Evolutionary conservation across 805 yeast species (phyloP).

Genomic region (Debaryomyces hansenii): DNA sequence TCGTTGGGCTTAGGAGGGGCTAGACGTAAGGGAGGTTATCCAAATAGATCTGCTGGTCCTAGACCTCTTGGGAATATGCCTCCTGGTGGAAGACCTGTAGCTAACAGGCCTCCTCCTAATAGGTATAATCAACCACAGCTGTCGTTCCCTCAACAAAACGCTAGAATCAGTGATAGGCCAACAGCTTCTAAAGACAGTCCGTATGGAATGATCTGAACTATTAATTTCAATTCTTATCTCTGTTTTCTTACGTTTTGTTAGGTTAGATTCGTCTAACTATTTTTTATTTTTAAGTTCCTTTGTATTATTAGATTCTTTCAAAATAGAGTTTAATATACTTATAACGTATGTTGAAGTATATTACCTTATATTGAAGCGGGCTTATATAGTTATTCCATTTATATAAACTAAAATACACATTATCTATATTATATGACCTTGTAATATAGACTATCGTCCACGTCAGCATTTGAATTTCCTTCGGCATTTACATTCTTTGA

Average conservation of each 20-base stretch:
- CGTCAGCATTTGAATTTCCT: no score
- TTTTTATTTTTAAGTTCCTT: background rate
- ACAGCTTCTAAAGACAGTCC: slow-evolving; percentile 1
- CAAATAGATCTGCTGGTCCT: slow-evolving; percentile 12
- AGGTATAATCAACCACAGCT: background rate
- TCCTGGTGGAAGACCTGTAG: background rate
- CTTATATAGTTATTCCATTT: no score
- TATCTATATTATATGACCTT: no score
- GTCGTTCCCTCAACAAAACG: background rate
- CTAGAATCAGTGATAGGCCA: background rate
- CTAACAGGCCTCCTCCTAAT: background rate
- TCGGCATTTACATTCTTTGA: no score
- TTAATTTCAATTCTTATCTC: background rate
- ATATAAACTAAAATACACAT: no score
- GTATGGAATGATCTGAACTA: background rate
- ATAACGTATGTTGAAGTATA: no score
- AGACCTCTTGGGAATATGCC: slow-evolving; percentile 21
- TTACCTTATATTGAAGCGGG: no score
- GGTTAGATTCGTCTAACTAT: background rate
- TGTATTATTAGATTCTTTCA: background rate
- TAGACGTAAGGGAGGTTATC: slow-evolving; percentile 16
- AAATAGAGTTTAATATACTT: background rate
- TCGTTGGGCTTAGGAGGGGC: slow-evolving; percentile 33
- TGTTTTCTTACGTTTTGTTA: background rate
- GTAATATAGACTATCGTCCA: no score